Evolutionary conservation across 495 filamentous ascomycete species (phyloP), one percentile per base, ranked within the genome.

Genomic region (Aspergillus indologenus): DNA sequence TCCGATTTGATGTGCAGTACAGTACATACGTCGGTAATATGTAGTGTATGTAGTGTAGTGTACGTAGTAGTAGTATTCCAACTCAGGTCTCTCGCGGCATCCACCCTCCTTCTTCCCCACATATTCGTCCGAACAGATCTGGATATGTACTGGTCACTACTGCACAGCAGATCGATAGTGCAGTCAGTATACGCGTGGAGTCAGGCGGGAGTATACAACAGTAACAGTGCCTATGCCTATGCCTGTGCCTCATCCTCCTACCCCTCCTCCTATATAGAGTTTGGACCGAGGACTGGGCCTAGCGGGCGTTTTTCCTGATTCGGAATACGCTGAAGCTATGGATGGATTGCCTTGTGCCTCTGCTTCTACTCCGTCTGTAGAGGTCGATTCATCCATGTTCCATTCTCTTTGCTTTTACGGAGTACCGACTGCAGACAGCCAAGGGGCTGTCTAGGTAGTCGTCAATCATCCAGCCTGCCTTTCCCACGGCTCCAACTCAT

Each of bases 281-380:
- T 51, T 51, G 19, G 14, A 23, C 48, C 48, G 48, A 51, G 12
- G 17, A 31, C 7, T 51, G 23, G 26, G 23, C 23, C 23, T 29
- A 51, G 18, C 48, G 48, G 48, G 15, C 48, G 48, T 51, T 51
- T 31, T 51, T 18, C 48, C 48, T 12, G 18, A 29, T 51, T 24
- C 24, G 48, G 48, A 51, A 51, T 51, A 18, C 21, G 48, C 48
- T 24, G 48, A 29, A 18, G 48, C 48, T 51, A 51, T 4, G 34
- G 5, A 40, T 40, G 34, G 34, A 4, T 11, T 40, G 34, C 34
- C 34, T 40, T 11, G 34, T 51, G 24, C 22, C 23, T 29, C 23
- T 17, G 23, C 29, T 19, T 31, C 22, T 50, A 8, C 9, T 21
- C 47, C 47, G 26, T 50, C 47, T 24, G 7, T 15, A 49, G 26